Evolutionary conservation across 352 stramenopile genomes (phyloP).

Genomic region (Thraustotheca clavata): DNA sequence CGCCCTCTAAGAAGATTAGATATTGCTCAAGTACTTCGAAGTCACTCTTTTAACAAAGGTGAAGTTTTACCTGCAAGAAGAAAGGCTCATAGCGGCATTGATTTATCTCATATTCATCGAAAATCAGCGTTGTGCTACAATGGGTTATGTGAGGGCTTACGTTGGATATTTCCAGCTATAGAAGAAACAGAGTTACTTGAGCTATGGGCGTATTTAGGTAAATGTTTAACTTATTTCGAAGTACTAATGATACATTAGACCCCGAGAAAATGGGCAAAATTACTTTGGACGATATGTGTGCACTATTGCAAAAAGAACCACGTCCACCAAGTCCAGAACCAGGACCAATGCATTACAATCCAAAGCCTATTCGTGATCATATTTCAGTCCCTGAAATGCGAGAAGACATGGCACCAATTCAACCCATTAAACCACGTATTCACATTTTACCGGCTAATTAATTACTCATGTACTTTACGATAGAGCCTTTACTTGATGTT

Average conservation of each 20-base stretch:
- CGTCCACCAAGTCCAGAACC: constrained; percentile 15
- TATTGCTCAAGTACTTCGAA: too few species aligned
- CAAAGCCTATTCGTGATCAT: neutral
- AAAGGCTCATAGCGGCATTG: neutral
- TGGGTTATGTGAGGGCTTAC: constrained; percentile 7
- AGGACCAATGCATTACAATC: constrained; percentile 14
- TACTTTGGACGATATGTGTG: constrained; percentile 7
- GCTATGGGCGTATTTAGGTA: constrained; percentile 18
- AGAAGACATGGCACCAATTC: neutral
- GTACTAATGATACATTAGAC: neutral
- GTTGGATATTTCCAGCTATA: constrained; percentile 8
- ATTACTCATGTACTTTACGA: neutral
- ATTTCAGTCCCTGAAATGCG: neutral
- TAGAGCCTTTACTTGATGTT: constrained; percentile 20
- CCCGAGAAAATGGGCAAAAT: constrained; percentile 2
- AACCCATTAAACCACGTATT: neutral
- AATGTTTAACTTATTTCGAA: neutral
- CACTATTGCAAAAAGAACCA: neutral
- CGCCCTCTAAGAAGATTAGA: too few species aligned
- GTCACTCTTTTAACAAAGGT: too few species aligned
- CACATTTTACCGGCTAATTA: neutral
- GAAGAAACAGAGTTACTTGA: constrained; percentile 6
- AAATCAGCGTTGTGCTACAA: neutral
- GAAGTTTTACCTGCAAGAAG: neutral
- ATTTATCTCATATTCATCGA: neutral